Evolutionary conservation across 2,329 filamentous ascomycete genomes (phyloP), one percentile per base, ranked within the genome.

Genomic region (Leptodontidium sp.): DNA sequence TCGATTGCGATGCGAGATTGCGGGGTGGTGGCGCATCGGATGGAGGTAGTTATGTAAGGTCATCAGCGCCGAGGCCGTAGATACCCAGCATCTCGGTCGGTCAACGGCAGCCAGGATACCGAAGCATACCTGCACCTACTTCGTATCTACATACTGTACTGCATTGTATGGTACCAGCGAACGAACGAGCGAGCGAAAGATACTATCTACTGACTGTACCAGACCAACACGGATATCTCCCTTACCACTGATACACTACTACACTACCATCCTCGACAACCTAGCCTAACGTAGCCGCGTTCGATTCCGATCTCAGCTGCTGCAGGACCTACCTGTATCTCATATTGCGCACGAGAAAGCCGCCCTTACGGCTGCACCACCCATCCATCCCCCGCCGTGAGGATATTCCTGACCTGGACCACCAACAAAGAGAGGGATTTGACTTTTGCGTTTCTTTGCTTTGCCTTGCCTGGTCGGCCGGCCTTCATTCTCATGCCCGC

Each of bases 41-140:
- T 29, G 49, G n/a, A 52, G 21, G 14, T 35, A 29, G 26, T 32
- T 55, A 55, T 32, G 52, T 55, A 55, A 55, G 52, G 52, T 26
- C 14, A 55, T 32, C 52, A 55, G 26, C 7, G 38, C 26, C 52
- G 26, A 53, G 50, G 50, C 50, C 50, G 50, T 15, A 47, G 43
- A 17, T 53, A 53, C 50, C 50, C 24, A 55, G 26, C 52, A 55
- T 55, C 15, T 55, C 29, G 52, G 52, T 55, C 52, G 50, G 50
- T 14, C 24, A 17, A 24, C n/a, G 52, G 26, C 7, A 24, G 5
- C 38, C 6, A 32, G 50, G 17, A 32, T 55, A 55, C 26, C 52
- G 26, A 55, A 55, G 38, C 38, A 35, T 35, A 40, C 38, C 38
- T 40, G 11, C 38, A 40, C 8, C 38, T 40, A 35, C 32, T 21